Percentiles rank a stretch among this genome's conserved stretches.
Evolutionary conservation across 1,139 yeast species (phyloP).

Genomic region (Kodamaea sp.): DNA sequence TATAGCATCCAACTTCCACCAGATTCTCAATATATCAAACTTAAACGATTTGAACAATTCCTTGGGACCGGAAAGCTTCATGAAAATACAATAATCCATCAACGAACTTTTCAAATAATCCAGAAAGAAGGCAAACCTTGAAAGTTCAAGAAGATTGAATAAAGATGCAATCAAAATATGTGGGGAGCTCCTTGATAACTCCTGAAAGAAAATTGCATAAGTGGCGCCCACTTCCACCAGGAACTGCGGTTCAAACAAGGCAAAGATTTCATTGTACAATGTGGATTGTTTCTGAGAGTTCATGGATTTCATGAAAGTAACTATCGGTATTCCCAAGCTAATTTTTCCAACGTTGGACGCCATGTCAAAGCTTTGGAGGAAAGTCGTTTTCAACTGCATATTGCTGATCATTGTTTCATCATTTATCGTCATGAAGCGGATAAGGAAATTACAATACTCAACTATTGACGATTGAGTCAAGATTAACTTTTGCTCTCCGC

Average conservation of each 20-base stretch:
- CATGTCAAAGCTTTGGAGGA: slow-evolving; percentile 14
- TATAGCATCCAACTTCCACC: slow-evolving; percentile 40
- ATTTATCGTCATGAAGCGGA: slow-evolving; percentile 13
- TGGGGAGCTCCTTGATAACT: slow-evolving; percentile 29
- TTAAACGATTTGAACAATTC: slow-evolving; percentile 30
- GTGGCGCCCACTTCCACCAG: slow-evolving; percentile 43
- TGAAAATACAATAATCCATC: slow-evolving; percentile 17
- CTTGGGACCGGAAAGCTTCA: slow-evolving; percentile 16
- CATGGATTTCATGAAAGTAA: slow-evolving; percentile 5
- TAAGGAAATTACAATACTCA: slow-evolving; percentile 22
- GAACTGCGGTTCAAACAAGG: slow-evolving; percentile 28
- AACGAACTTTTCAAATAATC: slow-evolving; percentile 32
- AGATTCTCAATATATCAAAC: slow-evolving; percentile 38
- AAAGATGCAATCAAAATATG: slow-evolving; percentile 32
- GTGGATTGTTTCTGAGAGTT: slow-evolving; percentile 20
- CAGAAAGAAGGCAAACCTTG: slow-evolving; percentile 31
- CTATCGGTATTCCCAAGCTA: slow-evolving; percentile 11
- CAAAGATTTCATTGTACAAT: slow-evolving; percentile 35
- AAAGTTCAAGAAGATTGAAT: slow-evolving; percentile 44
- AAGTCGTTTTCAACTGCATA: slow-evolving; percentile 11
- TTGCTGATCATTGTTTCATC: slow-evolving; percentile 13
- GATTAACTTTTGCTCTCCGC: slow-evolving; percentile 30
- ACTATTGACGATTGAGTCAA: slow-evolving; percentile 22
- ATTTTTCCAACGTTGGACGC: slow-evolving; percentile 23
- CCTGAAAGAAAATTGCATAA: slow-evolving; percentile 36